Percentiles rank a stretch among this genome's conserved stretches.
Evolutionary conservation across 176 grass and related monocot genomes (phyloP).

Genomic region (Carex pumila): DNA sequence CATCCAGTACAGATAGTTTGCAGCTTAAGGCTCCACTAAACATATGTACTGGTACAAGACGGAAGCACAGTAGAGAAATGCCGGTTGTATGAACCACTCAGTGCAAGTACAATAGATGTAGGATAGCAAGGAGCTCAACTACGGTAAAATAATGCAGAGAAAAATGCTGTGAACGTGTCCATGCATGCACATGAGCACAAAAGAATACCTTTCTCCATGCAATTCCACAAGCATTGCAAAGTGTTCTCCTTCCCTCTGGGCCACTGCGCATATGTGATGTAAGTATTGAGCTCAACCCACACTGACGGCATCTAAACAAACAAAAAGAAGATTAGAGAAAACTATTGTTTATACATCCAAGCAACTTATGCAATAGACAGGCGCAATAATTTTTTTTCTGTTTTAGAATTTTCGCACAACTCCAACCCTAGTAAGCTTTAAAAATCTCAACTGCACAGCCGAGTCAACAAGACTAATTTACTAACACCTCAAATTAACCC

Average conservation of each 20-base stretch:
- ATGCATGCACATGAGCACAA: neutral
- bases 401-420: neutral
- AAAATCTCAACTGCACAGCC: neutral
- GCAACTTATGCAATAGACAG: neutral
- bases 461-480: neutral
- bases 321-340: neutral
- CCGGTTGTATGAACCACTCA: neutral
- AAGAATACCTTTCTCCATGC: conserved; percentile 49
- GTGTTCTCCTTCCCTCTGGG: conserved; percentile 39
- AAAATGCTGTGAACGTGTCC: neutral
- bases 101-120: neutral
- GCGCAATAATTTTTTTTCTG: neutral
- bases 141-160: neutral
- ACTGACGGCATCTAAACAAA: conserved; percentile 39
- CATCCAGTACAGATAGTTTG: neutral
- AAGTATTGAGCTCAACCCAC: conserved; percentile 44
- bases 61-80: neutral
- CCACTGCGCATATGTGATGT: conserved; percentile 54
- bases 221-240: conserved; percentile 57
- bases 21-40: neutral
- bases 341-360: neutral
- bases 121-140: neutral
- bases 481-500: neutral
- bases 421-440: neutral
- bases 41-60: neutral